These are phyloP conservation scores for Claviceps monticola DNA, from an alignment of 2,329 filamentous ascomycete genomes.

Conservation along the genomic window DNA sequence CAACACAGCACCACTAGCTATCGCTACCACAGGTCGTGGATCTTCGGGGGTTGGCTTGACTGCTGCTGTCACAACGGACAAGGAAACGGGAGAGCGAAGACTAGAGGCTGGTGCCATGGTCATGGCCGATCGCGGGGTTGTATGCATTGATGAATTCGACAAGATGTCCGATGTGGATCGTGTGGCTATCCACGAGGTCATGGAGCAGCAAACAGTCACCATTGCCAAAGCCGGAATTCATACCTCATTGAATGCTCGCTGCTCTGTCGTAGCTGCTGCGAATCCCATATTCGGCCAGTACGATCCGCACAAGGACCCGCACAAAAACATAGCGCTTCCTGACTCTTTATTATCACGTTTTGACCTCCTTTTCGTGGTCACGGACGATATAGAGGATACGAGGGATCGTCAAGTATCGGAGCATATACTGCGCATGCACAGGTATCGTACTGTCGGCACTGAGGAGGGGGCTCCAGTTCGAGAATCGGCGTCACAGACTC, in stretches of 20 bases:
- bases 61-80: slow-evolving; percentile 89
- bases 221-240: slow-evolving; percentile 98
- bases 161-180: slow-evolving; percentile 99
- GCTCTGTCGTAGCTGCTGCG: slow-evolving; percentile 89
- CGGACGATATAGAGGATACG: slow-evolving; percentile 92
- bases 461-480: slow-evolving; percentile 92
- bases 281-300: slow-evolving; percentile 98
- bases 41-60: slow-evolving; percentile 97
- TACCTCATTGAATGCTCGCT: slow-evolving; percentile 90
- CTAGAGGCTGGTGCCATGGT: slow-evolving; percentile 98
- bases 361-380: slow-evolving; percentile 93
- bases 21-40: slow-evolving; percentile 90
- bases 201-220: slow-evolving; percentile 99
- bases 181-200: slow-evolving; percentile 98
- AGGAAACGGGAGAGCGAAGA: slow-evolving; percentile 89
- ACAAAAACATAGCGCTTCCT: slow-evolving; percentile 94
- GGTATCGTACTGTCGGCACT: slow-evolving; percentile 80
- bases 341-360: slow-evolving; percentile 97
- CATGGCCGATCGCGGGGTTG: slow-evolving; percentile 87
- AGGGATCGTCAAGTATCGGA: slow-evolving; percentile 86
- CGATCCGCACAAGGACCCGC: slow-evolving; percentile 94
- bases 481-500: slow-evolving; percentile 68
- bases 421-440: slow-evolving; percentile 93
- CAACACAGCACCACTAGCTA: slow-evolving; percentile 90
- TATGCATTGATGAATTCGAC: slow-evolving; percentile 98